phyloP scores from a whole-genome alignment of 1,139 yeast genomes.

The Pichia sp. region DNA sequence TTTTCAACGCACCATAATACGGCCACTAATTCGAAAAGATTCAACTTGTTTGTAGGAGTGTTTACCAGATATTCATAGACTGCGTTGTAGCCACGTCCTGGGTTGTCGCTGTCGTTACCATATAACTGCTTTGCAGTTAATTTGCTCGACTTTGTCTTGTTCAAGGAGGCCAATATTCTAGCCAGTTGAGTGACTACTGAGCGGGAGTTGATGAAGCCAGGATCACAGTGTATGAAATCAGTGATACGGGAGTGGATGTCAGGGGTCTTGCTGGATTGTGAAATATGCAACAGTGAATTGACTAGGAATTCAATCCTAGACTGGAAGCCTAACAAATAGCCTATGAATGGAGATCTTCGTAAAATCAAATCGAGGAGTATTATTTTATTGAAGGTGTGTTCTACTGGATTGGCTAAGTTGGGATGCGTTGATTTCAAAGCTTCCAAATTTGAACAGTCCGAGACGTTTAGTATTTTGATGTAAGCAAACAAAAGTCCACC shows the following conservation, averaged over 20 bases:
- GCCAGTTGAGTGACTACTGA: conserved; percentile 7
- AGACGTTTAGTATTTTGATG: conserved; percentile 2
- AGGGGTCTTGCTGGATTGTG: neutral
- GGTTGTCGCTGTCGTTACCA: conserved; percentile 2
- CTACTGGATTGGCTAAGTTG: conserved; percentile 10
- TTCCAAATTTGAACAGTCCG: conserved; percentile 4
- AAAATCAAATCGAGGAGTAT: conserved; percentile 10
- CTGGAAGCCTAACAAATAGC: conserved; percentile 8
- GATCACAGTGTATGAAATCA: conserved; percentile 10
- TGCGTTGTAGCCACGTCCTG: conserved; percentile 16
- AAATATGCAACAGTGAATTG: conserved; percentile 1
- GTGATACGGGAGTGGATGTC: conserved; percentile 6
- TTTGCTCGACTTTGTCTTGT: conserved; percentile 13
- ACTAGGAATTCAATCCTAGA: conserved; percentile 4
- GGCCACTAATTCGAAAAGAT: conserved; percentile 15
- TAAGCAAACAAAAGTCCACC: conserved; percentile 6
- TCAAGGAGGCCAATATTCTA: conserved; percentile 11
- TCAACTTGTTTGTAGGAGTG: conserved; percentile 14
- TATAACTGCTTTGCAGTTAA: conserved; percentile 11
- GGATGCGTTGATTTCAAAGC: neutral
- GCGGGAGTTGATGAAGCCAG: conserved; percentile 9
- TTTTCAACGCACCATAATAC: conserved; percentile 15
- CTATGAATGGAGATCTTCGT: conserved; percentile 12
- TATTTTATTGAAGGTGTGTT: conserved; percentile 13
- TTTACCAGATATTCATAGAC: conserved; percentile 15